Evolutionary conservation across 192 early-diverging fungal species (phyloP).

Genomic region (Linnemannia elongata): DNA sequence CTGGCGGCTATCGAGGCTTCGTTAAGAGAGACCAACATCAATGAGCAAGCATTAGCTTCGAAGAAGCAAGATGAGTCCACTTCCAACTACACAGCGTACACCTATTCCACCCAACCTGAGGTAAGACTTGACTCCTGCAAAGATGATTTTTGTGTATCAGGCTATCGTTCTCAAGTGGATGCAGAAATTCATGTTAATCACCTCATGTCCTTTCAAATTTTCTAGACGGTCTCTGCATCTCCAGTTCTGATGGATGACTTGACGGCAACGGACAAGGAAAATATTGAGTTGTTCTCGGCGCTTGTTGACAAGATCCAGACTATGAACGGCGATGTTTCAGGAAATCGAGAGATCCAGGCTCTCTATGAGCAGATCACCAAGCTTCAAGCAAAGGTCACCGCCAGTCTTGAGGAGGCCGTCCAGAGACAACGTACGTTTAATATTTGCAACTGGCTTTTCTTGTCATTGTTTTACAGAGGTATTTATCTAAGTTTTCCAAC

Average conservation of each 20-base stretch:
- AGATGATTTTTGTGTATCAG: background rate
- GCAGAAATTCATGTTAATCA: background rate
- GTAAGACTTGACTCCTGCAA: slow-evolving; percentile 8
- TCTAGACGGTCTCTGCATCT: slow-evolving; percentile 27
- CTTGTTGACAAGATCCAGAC: slow-evolving; percentile 85
- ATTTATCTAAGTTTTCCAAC: background rate
- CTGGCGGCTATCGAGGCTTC: slow-evolving; percentile 86
- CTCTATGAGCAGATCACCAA: slow-evolving; percentile 90
- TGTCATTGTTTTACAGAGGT: background rate
- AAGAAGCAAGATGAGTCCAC: slow-evolving; percentile 6
- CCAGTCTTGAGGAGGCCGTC: slow-evolving; percentile 79
- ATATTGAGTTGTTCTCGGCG: slow-evolving; percentile 90
- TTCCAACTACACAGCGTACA: slow-evolving; percentile 31
- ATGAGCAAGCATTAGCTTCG: slow-evolving; percentile 7
- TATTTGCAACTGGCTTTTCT: background rate
- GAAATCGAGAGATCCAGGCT: slow-evolving; percentile 83
- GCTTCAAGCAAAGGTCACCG: slow-evolving; percentile 87
- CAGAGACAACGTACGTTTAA: slow-evolving; percentile 77
- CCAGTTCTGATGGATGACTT: slow-evolving; percentile 69
- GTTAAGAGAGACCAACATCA: slow-evolving; percentile 70
- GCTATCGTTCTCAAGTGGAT: background rate
- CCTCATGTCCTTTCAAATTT: background rate
- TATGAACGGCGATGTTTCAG: slow-evolving; percentile 81
- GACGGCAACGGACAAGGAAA: slow-evolving; percentile 84
- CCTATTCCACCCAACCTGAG: slow-evolving; percentile 33